Evolutionary conservation across 1,284 basidiomycete genomes (phyloP), one percentile per base, ranked within the genome.

Genomic region (Vanrija sp.): DNA sequence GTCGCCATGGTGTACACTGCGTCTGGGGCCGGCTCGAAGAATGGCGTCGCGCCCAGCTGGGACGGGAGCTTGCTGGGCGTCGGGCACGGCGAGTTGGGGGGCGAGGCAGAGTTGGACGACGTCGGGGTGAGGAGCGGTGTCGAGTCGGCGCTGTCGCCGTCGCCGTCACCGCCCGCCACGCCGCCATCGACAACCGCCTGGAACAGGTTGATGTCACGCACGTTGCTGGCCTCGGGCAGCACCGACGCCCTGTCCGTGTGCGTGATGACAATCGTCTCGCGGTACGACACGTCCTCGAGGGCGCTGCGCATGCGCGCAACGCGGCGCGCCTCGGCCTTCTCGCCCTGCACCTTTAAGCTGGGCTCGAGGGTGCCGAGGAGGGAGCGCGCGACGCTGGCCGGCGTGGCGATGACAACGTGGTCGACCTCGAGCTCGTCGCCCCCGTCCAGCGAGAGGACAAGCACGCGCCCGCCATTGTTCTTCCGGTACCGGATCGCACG

Each of bases 331-430:
- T 66, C 54, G 31, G 52, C 48, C 42, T 55, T 48, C 22, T 50
- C 52, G n/a, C 61, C 57, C 16, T 41, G 24, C 4, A 47, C 27
- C 18, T 42, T 49, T 41, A 73, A 46, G 38, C 45, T 61, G 6
- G 47, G 41, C 38, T 65, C 56, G 9, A 71, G 49, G 19, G 55
- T 62, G 10, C 47, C 64, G 39, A 67, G 55, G 22, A 65, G 76
- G 67, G 43, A 75, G 8, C 78, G 70, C 6, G 84, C 85, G 16
- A 80, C 79, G 49, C 81, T 81, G 2, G 86, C 86, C 65, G 86
- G 85, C 0, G 86, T 87, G 3, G 85, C 86, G 51, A 88, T 77
- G 14, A 88, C 75, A 48, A 88, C 72, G 64, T 84, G 84, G 47
- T 82, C 78, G 63, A 87, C 71, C 22, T 44, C 37, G 7, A 87